Evolutionary conservation across 2,329 filamentous ascomycete species (phyloP), one percentile per base, ranked within the genome.

Genomic region (Aspergillus bombycis): DNA sequence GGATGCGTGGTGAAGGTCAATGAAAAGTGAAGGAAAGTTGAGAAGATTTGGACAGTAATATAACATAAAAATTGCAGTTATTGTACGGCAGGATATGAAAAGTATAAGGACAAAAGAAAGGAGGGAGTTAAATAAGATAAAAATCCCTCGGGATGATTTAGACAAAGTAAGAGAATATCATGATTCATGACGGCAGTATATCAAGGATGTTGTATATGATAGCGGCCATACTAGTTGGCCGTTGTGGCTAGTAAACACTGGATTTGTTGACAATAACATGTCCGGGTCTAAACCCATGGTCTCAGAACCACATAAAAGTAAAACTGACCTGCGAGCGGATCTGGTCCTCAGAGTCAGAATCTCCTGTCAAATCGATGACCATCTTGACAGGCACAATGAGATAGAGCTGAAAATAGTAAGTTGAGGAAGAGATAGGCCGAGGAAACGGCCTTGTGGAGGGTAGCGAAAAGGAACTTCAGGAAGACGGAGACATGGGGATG

Each of bases 341-440:
- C 60, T 48, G 61, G 23, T 65, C 65, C 23, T 71, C 71, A 1
- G 69, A 61, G 43, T 72, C 70, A 4, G 69, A 74, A 48, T 74
- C 71, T 34, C 57, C 43, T 0, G 71, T 74, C 16, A 74, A 54
- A 55, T 74, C 72, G 21, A 74, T 71, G 8, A 73, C 63, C 70
- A 70, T 73, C 5, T 30, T 61, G 36, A 46, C 41, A 41, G 28
- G 12, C 16, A 48, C 9, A n/a, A 5, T 23, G 41, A 32, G 38
- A 52, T 32, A 50, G 38, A 52, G 45, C n/a, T 23, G 46, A 23
- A 53, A 52, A 16, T 12, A 50, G n/a, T 36, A 30, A 32, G 53
- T 32, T 54, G 19, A 30, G n/a, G 41, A 10, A 48, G 23, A 34
- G n/a, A 14, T 14, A 28, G 48, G 9, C 14, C 19, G 1, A 14